Conservation (phyloP, 2,329 filamentous ascomycete genomes). For the Beauveria caledonica region DNA sequence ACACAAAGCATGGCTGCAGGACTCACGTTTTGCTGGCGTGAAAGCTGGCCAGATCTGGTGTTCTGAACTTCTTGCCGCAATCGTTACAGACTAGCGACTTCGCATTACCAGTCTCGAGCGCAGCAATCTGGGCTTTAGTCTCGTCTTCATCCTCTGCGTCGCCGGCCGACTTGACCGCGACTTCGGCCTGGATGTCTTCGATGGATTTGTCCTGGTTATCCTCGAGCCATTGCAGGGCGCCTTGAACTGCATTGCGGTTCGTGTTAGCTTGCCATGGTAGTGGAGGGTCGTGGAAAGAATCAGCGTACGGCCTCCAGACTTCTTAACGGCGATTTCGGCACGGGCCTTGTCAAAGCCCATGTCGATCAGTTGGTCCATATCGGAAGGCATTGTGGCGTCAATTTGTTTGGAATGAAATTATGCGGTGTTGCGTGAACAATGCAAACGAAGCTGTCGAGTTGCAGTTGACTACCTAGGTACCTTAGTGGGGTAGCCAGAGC, state of each 20-base stretch:
- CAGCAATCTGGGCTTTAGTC: constrained; percentile 48
- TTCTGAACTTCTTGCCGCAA: constrained; percentile 85
- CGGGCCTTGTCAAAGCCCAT: constrained; percentile 80
- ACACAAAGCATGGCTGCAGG: not conserved
- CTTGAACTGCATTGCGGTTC: constrained; percentile 54
- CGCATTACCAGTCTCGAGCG: constrained; percentile 60
- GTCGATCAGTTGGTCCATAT: constrained; percentile 54
- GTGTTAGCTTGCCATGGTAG: not conserved
- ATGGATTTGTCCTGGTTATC: constrained; percentile 80
- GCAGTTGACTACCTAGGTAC: no score
- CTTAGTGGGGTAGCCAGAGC: not conserved
- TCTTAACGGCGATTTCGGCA: constrained; percentile 76
- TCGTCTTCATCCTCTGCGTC: constrained; percentile 39
- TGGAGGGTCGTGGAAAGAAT: not conserved
- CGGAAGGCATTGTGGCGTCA: constrained; percentile 36
- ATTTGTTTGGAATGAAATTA: not conserved
- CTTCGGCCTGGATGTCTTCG: constrained; percentile 62
- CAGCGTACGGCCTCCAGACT: constrained; percentile 65
- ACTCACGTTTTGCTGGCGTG: constrained; percentile 78
- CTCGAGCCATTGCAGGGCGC: constrained; percentile 90
- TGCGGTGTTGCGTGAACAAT: not conserved
- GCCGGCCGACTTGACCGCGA: constrained; percentile 30
- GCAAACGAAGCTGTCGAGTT: not conserved
- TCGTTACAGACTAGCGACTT: constrained; percentile 88
- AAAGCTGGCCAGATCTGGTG: constrained; percentile 72